Conservation (phyloP, 352 stramenopile species). For the Phytophthora sp. region DNA sequence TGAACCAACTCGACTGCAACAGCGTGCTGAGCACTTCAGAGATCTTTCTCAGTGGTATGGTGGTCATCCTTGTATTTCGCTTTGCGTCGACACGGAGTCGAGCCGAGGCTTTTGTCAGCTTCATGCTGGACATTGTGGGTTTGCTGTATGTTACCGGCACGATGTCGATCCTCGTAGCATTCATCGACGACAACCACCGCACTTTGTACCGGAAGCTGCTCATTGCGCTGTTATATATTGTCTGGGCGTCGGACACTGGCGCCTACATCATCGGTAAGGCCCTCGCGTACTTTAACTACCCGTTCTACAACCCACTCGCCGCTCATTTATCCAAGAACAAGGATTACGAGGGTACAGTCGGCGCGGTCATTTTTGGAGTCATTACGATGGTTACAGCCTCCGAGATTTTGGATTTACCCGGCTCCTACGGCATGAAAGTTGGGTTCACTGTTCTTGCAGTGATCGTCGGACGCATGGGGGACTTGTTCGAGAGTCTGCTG, state of each 20-base stretch:
- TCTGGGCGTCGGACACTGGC: slow-evolving; percentile 88
- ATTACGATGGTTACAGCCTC: slow-evolving; percentile 81
- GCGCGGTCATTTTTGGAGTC: slow-evolving; percentile 77
- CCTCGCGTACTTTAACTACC: slow-evolving; percentile 87
- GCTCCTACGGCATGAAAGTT: slow-evolving; percentile 74
- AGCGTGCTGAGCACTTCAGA: slow-evolving; percentile 34
- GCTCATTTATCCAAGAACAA: slow-evolving; percentile 95
- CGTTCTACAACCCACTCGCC: slow-evolving; percentile 78
- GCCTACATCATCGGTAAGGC: slow-evolving; percentile 93
- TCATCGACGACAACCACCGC: slow-evolving; percentile 61
- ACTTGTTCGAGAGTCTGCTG: slow-evolving; percentile 95
- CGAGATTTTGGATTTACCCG: slow-evolving; percentile 71
- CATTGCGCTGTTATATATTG: slow-evolving; percentile 66
- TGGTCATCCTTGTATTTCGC: slow-evolving; percentile 50
- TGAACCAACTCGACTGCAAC: slow-evolving; percentile 55
- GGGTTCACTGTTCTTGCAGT: slow-evolving; percentile 90
- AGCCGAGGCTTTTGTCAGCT: slow-evolving; percentile 41
- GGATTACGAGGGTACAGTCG: slow-evolving; percentile 94
- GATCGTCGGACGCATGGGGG: slow-evolving; percentile 92
- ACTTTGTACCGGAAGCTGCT: slow-evolving; percentile 57
- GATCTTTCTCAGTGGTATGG: slow-evolving; percentile 41
- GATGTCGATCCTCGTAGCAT: slow-evolving; percentile 52
- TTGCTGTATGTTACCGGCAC: slow-evolving; percentile 62
- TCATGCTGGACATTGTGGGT: slow-evolving; percentile 57
- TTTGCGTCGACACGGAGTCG: slow-evolving; percentile 29